Evolutionary conservation across 352 stramenopile genomes (phyloP), one percentile per base, ranked within the genome.

Genomic region (Albugo laibachii): DNA sequence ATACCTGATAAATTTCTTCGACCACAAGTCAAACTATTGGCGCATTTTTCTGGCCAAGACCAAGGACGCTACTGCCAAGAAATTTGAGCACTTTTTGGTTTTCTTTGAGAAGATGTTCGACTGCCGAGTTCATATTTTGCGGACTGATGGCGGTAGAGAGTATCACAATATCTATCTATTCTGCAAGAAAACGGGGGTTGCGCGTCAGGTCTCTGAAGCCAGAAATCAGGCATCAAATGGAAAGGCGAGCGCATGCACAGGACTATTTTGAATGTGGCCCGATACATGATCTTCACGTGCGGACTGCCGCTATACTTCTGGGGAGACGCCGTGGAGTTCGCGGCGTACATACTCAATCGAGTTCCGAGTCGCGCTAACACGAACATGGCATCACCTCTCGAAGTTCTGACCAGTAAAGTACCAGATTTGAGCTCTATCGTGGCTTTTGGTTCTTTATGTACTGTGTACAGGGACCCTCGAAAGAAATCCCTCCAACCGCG

Each of bases 401-500:
- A 57, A n/a, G 34, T 61, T 14, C 15, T 61, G 2, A 50, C 36
- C 1, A 40, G 41, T 3, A n/a, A 45, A 42, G 0, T 13, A 2
- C 20, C 47, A 11, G 41, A 5, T 13, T 13, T 49, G 0, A 15
- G 20, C 0, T 43, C 49, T 11, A 45, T 57, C 6, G 21, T 54
- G 1, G 34, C 55, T 12, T 61, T 57, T 18, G 55, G 50, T 8
- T 55, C 55, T 0, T 48, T 39, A 27, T 57, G 55, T 41, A 52
- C 36, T 10, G 55, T 51, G 19, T 57, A 36, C 36, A 19, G 27
- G 2, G 15, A 57, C n/a, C 13, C 37, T 2, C 48, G 49, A 37
- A 57, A 61, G 3, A 10, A 24, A 10, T 19, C 38, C 8, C 38
- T 43, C 3, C 16, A 8, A 3, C 16, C 3, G 20, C 3, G 38